A percentile compares a stretch with the other conserved stretches of the same genome.
Evolutionary conservation across 257 asterid genomes (phyloP).

Genomic region (Euphrasia confusa): DNA sequence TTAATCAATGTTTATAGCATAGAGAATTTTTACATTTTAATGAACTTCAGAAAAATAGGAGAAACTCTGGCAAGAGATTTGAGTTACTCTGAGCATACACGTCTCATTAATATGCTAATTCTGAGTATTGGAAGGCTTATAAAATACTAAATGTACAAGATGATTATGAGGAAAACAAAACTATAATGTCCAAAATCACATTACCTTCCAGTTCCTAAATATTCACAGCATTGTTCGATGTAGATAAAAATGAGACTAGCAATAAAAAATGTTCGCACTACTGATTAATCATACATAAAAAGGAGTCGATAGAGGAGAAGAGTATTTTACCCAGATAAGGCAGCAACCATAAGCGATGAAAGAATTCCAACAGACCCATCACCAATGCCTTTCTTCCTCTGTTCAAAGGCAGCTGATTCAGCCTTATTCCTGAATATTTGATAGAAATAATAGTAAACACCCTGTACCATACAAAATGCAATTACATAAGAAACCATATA

Average conservation of each 20-base stretch:
- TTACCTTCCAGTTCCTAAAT: constrained; percentile 3
- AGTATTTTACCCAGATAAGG: constrained; percentile 73
- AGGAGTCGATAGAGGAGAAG: constrained; percentile 15
- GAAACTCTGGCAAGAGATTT: constrained; percentile 1
- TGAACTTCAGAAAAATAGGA: neutral
- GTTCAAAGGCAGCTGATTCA: constrained; percentile 62
- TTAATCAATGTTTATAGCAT: neutral
- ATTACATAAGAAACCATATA: constrained; percentile 39
- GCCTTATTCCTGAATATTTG: constrained; percentile 92
- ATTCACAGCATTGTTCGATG: neutral
- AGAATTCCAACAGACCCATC: constrained; percentile 98
- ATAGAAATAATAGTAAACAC: constrained; percentile 99
- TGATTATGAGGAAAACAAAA: too few relatives aligned
- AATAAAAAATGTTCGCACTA: neutral
- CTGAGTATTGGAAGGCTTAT: constrained; percentile 3
- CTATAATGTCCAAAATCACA: too few relatives aligned
- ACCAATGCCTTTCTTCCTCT: constrained; percentile 62
- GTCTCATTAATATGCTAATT: neutral
- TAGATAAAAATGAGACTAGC: constrained; percentile 1
- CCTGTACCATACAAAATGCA: constrained; percentile 70
- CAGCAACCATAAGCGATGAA: constrained; percentile 88
- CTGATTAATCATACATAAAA: constrained; percentile 11
- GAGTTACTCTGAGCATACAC: neutral
- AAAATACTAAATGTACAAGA: neutral
- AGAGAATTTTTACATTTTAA: neutral